Evolutionary conservation across 2,329 filamentous ascomycete genomes (phyloP).

Genomic region (Diaporthe australafricana): DNA sequence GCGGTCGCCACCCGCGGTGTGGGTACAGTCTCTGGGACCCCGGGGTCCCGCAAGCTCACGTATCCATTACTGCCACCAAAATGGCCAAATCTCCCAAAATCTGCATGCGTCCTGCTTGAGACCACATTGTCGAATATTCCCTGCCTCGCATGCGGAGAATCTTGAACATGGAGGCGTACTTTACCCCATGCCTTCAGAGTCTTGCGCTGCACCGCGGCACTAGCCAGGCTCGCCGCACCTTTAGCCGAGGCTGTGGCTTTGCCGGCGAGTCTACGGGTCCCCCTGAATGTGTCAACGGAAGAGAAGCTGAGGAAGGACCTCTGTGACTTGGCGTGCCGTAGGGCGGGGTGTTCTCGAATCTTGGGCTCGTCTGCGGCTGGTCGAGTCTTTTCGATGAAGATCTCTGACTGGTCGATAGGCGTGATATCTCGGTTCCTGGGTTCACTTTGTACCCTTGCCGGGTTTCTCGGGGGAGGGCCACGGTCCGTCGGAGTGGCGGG

Average conservation of each 20-base stretch:
- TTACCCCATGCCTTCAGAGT: conserved; percentile 29
- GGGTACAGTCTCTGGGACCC: background rate
- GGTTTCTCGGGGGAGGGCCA: conserved; percentile 30
- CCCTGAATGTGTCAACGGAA: conserved; percentile 33
- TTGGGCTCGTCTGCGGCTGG: background rate
- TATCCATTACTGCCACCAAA: conserved; percentile 12
- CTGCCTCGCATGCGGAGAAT: conserved; percentile 19
- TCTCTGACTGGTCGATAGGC: conserved; percentile 4
- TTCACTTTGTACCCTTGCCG: conserved; percentile 10
- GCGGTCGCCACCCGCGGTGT: background rate
- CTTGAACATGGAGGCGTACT: conserved; percentile 27
- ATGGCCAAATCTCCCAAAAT: background rate
- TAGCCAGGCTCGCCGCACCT: conserved; percentile 33
- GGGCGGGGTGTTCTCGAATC: conserved; percentile 22
- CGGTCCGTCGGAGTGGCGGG: conserved; percentile 1
- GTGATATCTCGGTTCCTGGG: conserved; percentile 17
- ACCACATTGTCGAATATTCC: conserved; percentile 27
- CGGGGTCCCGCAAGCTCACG: conserved; percentile 28
- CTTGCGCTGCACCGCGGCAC: conserved; percentile 28
- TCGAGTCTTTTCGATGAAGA: conserved; percentile 22
- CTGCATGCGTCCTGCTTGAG: background rate
- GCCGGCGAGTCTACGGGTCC: conserved; percentile 26
- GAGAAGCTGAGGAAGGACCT: conserved; percentile 34
- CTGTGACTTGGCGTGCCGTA: conserved; percentile 32
- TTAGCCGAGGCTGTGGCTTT: conserved; percentile 33